Evolutionary conservation across 495 filamentous ascomycete genomes (phyloP), one percentile per base, ranked within the genome.

Genomic region (Lepraria neglecta): DNA sequence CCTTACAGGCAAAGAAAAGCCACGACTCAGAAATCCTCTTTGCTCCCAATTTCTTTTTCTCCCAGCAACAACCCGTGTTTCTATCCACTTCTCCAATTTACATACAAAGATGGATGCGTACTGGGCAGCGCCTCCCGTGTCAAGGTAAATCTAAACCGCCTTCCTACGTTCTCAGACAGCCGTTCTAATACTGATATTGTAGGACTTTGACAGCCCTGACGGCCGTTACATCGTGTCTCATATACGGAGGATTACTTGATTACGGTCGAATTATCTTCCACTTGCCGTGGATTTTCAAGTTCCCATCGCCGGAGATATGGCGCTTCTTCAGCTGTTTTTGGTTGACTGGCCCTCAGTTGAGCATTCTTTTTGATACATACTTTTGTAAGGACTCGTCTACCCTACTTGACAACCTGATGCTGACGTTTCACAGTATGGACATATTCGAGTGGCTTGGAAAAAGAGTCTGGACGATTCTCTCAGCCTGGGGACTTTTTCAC

Each of bases 351-450:
- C 75, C 78, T 17, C 61, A 80, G 38, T 67, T 92, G 56, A 72
- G 71, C 50, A 86, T 96, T 52, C 61, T 96, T 42, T 77, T 95
- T 69, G 90, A 97, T 74, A 85, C 92, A 30, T 94, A 90, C 74
- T 88, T 91, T 69, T 71, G 87, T 91, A 82, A 70, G 83, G 15
- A 21, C 56, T 57, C 31, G 48, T 67, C 48, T 42, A 61, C 60
- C 64, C 59, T 56, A 52, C 52, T 57, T 44, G 64, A 46, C 64
- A 43, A 60, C 51, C 7, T 31, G 45, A 40, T 73, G 55, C 72
- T 78, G 71, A 77, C 67, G 21, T 33, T 31, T 28, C 24, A 33
- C 56, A 85, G 84, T 89, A 67, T 90, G 80, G 70, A 82, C 77
- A 53, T 88, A 89, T 74, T 79, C 82, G 48, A 85, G 78, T 64